Percentiles rank a stretch among this genome's conserved stretches.
phyloP scores from a whole-genome alignment of 169 alveolate genomes.

The Cystoisospora suis region DNA sequence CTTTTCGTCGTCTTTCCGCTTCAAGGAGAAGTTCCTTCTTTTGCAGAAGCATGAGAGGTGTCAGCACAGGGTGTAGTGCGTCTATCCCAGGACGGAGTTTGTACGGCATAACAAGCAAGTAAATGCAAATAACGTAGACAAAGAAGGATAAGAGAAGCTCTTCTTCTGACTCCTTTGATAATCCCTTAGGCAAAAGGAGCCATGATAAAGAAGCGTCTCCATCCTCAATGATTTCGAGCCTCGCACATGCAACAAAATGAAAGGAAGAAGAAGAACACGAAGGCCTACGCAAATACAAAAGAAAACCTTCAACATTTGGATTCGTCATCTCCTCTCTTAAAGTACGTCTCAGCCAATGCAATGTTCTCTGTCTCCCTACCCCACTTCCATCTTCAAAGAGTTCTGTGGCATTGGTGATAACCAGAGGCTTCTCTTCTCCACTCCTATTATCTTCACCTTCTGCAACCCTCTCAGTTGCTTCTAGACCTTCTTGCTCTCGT shows the following conservation, averaged over 20 bases:
- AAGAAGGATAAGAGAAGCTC: slow-evolving; percentile 42
- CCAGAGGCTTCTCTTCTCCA: background rate
- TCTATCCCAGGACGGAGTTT: background rate
- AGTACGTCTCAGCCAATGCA: slow-evolving; percentile 30
- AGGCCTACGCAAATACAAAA: background rate
- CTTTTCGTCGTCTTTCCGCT: background rate
- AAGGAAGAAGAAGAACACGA: background rate
- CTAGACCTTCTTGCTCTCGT: too few relatives aligned
- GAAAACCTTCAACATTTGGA: slow-evolving; percentile 16
- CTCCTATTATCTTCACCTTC: too few relatives aligned
- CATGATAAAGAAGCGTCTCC: slow-evolving; percentile 49
- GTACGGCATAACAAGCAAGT: slow-evolving; percentile 29
- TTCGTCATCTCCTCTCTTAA: slow-evolving; percentile 3
- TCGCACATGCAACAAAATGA: slow-evolving; percentile 26
- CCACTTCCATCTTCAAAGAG: slow-evolving; percentile 29
- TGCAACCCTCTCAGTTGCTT: too few relatives aligned
- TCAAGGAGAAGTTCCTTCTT: background rate
- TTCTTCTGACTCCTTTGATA: slow-evolving; percentile 26
- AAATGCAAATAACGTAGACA: slow-evolving; percentile 17
- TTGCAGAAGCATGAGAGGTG: slow-evolving; percentile 2
- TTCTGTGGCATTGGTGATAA: background rate
- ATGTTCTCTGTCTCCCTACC: slow-evolving; percentile 34
- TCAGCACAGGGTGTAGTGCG: background rate
- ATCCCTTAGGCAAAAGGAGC: slow-evolving; percentile 31
- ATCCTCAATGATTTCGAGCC: slow-evolving; percentile 29